Evolutionary conservation across 148 eudicot species (phyloP).

Genomic region (Oxyria digyna): DNA sequence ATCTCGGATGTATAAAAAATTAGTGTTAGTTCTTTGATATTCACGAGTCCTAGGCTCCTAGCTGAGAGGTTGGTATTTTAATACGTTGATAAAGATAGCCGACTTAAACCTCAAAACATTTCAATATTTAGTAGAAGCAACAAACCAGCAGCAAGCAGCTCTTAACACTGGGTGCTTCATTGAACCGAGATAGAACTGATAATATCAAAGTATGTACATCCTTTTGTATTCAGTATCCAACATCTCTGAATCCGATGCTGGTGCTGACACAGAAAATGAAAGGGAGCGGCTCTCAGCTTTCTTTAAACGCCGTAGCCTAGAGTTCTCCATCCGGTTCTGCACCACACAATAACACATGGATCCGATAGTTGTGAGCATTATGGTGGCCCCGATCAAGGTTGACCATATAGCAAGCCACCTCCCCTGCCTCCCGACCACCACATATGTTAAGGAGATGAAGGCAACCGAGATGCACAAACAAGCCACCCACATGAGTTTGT

Average conservation of each 20-base stretch:
- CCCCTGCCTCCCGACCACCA: slow-evolving; percentile 63
- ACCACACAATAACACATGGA: slow-evolving; percentile 88
- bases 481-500: slow-evolving; percentile 97
- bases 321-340: slow-evolving; percentile 48
- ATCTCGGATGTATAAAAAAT: too few relatives aligned
- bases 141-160: too few relatives aligned
- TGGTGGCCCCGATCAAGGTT: slow-evolving; percentile 64
- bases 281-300: slow-evolving; percentile 43
- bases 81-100: too few relatives aligned
- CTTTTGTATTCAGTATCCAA: slow-evolving; percentile 51
- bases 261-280: slow-evolving; percentile 53
- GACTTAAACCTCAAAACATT: too few relatives aligned
- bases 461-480: slow-evolving; percentile 77
- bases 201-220: slow-evolving; percentile 77
- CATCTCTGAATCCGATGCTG: slow-evolving; percentile 54
- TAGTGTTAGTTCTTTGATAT: too few relatives aligned
- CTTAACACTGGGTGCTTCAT: neutral
- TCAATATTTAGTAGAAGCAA: too few relatives aligned
- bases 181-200: neutral
- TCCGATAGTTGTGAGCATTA: slow-evolving; percentile 81
- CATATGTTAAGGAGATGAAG: slow-evolving; percentile 69
- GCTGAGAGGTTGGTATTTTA: too few relatives aligned
- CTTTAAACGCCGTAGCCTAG: slow-evolving; percentile 50
- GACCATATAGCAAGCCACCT: slow-evolving; percentile 81
- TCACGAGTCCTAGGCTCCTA: too few relatives aligned